Evolutionary conservation across 768 basidiomycete genomes (phyloP), one percentile per base, ranked within the genome.

Genomic region (Neoboletus magnificus): DNA sequence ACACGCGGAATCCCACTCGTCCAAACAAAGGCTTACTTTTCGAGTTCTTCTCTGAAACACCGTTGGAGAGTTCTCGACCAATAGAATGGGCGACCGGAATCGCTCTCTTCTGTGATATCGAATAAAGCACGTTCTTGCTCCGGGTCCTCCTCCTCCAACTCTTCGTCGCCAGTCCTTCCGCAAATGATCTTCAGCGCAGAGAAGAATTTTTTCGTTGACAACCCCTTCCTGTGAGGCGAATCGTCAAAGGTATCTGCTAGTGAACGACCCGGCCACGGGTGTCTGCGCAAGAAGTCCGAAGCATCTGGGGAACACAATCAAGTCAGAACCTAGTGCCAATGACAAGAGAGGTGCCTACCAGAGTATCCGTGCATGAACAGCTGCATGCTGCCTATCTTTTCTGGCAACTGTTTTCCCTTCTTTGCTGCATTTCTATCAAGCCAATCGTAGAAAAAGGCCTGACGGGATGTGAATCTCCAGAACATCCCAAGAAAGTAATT

Each of bases 401-500:
- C 90, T 23, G 91, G 91, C 20, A 94, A 70, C 1, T 81, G 79
- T 65, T 92, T 91, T 7, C 89, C 90, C 63, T 93, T 92, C 74
- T 91, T 93, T 11, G 80, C 80, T 5, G 82, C 89, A 65, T 75
- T 89, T 55, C 91, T 78, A 63, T 95, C 93, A 29, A 93, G 74
- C 91, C 91, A 95, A 64, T 93, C 90, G 62, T 95, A 96, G 71
- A 90, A 96, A 72, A 96, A 96, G 6, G 91, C 89, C 84, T 92
- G 22, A 30, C 15, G 15, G 13, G 33, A 42, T 32, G 32, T 53
- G 18, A 40, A 57, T 57, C 50, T 36, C 32, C 22, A 41, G 53
- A 39, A 48, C 43, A 27, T 41, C 25, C 29, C 18, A 23, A 20
- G n/a, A 29, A 47, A 41, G 35, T 43, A 7, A 18, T 57, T 20